These are phyloP conservation scores for Aquilaria agallochum DNA, from an alignment of 441 rosid genomes.

Conservation along the genomic window DNA sequence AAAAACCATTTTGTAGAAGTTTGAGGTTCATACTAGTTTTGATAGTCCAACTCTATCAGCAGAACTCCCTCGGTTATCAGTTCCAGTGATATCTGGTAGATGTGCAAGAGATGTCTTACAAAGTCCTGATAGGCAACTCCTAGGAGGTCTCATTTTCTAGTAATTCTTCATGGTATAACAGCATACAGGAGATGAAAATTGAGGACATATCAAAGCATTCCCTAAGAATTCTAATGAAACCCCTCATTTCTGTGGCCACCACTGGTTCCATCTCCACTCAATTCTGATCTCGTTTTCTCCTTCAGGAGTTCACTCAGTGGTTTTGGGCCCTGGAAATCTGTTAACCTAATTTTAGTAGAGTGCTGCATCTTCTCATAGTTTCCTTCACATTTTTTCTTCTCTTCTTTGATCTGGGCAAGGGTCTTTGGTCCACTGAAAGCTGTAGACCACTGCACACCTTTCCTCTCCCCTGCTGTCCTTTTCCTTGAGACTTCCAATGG, in stretches of 20 bases:
- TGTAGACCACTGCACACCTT: constrained; percentile 16
- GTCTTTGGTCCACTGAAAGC: constrained; percentile 51
- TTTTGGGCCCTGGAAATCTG: constrained; percentile 50
- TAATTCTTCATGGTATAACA: background rate
- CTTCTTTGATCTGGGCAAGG: constrained; percentile 53
- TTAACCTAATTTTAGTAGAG: constrained; percentile 8
- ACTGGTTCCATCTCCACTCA: constrained; percentile 5
- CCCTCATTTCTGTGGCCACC: background rate
- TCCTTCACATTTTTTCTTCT: constrained; percentile 32
- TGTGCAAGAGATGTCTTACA: no score
- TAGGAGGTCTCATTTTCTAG: background rate
- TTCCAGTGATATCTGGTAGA: no score
- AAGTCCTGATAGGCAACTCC: no score
- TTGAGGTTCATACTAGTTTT: no score
- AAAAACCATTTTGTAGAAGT: no score
- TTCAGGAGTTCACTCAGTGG: constrained; percentile 53
- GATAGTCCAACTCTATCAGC: no score
- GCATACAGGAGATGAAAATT: no score
- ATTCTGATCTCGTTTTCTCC: constrained; percentile 28
- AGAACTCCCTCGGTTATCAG: no score
- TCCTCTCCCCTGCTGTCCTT: constrained; percentile 22
- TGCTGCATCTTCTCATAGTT: constrained; percentile 12
- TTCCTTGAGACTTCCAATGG: constrained; percentile 25
- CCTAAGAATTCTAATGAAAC: background rate
- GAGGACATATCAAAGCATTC: background rate